Evolutionary conservation across 805 yeast genomes (phyloP), one percentile per base, ranked within the genome.

Genomic region (Candida succiphila): DNA sequence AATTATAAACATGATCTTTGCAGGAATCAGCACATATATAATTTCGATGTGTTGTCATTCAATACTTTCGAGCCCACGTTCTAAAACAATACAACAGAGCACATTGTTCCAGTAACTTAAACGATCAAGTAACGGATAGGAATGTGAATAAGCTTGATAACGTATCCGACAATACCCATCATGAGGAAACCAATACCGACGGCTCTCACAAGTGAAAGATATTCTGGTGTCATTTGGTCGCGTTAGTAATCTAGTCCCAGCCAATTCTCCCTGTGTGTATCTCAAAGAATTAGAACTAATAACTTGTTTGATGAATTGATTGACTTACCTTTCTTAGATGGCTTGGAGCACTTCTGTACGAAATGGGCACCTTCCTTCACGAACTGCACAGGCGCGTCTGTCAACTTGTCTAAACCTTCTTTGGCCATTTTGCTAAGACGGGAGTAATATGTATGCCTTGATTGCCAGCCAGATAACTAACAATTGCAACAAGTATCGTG

Each of bases 151-250:
- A 89, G 75, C 66, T 89, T 89, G 63, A 92, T 92, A 52, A 79
- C 83, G 65, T 87, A 89, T 37, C 98, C 98, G 52, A 92, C 94
- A 51, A 85, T 81, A 54, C 98, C 98, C 88, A 89, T 92, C 75
- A 89, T 89, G 49, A 89, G 67, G 63, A 89, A 89, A 46, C 98
- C 98, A 43, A 88, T 71, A 51, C 97, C 97, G 34, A 89, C 97
- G 34, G 96, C 96, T 63, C 92, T 82, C 43, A 92, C 73, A 54
- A 89, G 82, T 61, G 81, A 80, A 38, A 78, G 49, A 69, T 84
- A 89, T 64, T 89, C 98, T 72, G 39, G n/a, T n/a, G n/a, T n/a
- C n/a, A 1, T 8, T 13, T n/a, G 19, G n/a, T 7, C 12, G 7
- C 6, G 25, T 14, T 7, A 29, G 15, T 35, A 36, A 12, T 14